These are phyloP conservation scores for Pythium monospermum DNA, from an alignment of 352 stramenopile species.

Conservation along the genomic window DNA sequence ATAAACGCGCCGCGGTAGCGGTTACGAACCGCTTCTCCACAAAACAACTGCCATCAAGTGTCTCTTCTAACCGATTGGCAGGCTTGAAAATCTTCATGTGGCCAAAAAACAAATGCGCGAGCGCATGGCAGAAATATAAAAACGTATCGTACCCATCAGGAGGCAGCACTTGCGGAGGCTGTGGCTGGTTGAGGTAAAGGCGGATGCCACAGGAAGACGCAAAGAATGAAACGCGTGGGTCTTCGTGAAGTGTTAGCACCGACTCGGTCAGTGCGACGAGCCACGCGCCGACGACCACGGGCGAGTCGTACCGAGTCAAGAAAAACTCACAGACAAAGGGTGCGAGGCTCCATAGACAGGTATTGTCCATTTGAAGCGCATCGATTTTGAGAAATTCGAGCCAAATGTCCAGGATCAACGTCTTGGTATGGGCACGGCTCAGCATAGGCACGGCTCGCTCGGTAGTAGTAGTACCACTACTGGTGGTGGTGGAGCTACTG, in stretches of 20 bases:
- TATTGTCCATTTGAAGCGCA: constrained; percentile 49
- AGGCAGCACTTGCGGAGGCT: too few species aligned
- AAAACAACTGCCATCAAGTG: constrained; percentile 39
- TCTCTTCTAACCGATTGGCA: constrained; percentile 53
- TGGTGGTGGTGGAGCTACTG: neutral
- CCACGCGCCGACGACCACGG: constrained; percentile 42
- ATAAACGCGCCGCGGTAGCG: constrained; percentile 31
- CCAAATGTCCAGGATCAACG: constrained; percentile 61
- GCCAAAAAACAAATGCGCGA: constrained; percentile 59
- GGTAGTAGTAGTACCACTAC: neutral
- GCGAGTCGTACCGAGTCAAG: constrained; percentile 43
- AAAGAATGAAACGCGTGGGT: constrained; percentile 65
- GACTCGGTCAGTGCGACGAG: constrained; percentile 47
- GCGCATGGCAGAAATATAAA: constrained; percentile 61
- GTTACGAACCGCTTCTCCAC: constrained; percentile 31
- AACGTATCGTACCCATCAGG: constrained; percentile 49
- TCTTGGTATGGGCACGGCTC: constrained; percentile 29
- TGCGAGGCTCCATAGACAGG: constrained; percentile 40
- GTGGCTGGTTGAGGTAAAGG: too few species aligned
- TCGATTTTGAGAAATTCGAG: constrained; percentile 74
- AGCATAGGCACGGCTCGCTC: constrained; percentile 16
- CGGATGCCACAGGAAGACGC: constrained; percentile 32
- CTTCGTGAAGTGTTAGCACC: constrained; percentile 33
- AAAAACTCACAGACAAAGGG: constrained; percentile 77
- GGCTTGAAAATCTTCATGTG: constrained; percentile 66